phyloP scores from a whole-genome alignment of 371 early-diverging fungal genomes.

The Apophysomyces variabilis region DNA sequence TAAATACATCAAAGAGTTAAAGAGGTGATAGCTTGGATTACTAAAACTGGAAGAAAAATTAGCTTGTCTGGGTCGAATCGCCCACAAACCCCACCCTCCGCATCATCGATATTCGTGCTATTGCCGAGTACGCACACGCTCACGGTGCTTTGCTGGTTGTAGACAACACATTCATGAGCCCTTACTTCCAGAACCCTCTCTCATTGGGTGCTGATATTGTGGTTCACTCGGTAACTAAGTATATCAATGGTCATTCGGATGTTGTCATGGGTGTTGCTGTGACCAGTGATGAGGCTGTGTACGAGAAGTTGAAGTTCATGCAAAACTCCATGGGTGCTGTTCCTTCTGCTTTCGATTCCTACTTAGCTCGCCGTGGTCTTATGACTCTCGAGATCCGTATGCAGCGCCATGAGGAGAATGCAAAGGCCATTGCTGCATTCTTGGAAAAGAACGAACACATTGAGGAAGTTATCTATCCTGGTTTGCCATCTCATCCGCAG shows the following conservation, averaged over 20 bases:
- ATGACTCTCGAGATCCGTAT: conserved; percentile 96
- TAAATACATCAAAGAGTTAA: conserved; percentile 22
- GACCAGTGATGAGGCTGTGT: conserved; percentile 75
- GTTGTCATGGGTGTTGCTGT: conserved; percentile 96
- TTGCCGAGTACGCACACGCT: conserved; percentile 82
- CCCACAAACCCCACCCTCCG: conserved; percentile 97
- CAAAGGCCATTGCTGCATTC: conserved; percentile 75
- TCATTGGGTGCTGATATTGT: conserved; percentile 94
- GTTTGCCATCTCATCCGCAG: conserved; percentile 80
- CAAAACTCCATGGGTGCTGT: conserved; percentile 97
- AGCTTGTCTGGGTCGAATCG: conserved; percentile 93
- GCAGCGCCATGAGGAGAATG: conserved; percentile 89
- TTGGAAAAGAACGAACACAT: conserved; percentile 69
- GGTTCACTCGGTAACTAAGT: conserved; percentile 98
- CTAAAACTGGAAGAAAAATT: neutral
- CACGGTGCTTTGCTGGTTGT: conserved; percentile 87
- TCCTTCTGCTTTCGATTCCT: conserved; percentile 98
- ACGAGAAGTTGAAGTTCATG: conserved; percentile 82
- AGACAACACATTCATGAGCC: conserved; percentile 98
- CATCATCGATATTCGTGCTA: conserved; percentile 89
- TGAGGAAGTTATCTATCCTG: conserved; percentile 85
- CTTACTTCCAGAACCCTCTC: conserved; percentile 96
- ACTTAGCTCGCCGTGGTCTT: conserved; percentile 92
- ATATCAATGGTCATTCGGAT: conserved; percentile 98
- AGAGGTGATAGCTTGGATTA: neutral